A percentile compares a stretch with the other conserved stretches of the same genome.
These are phyloP conservation scores for Backusella sp. DNA, from an alignment of 192 early-diverging fungal genomes.

Conservation along the genomic window DNA sequence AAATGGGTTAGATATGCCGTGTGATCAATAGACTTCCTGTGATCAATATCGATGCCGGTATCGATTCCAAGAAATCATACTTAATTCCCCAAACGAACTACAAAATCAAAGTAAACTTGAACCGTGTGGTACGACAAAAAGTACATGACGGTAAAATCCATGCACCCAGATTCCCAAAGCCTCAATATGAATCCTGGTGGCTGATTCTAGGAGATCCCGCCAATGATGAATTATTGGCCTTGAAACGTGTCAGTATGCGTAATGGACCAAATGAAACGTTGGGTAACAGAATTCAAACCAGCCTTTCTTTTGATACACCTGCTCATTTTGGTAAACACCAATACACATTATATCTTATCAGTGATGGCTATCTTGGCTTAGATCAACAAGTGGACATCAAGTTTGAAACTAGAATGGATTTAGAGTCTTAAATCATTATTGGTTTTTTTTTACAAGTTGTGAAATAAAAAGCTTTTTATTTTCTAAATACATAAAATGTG, in stretches of 20 bases:
- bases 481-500: slow-evolving; percentile 8
- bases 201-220: slow-evolving; percentile 69
- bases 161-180: slow-evolving; percentile 85
- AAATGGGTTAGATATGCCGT: slow-evolving; percentile 37
- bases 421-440: neutral
- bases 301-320: slow-evolving; percentile 74
- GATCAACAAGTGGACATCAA: slow-evolving; percentile 88
- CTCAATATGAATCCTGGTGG: slow-evolving; percentile 96
- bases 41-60: slow-evolving; percentile 40
- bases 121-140: slow-evolving; percentile 23
- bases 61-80: slow-evolving; percentile 47
- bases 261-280: slow-evolving; percentile 45
- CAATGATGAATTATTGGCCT: slow-evolving; percentile 66
- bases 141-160: slow-evolving; percentile 61
- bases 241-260: slow-evolving; percentile 77
- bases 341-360: slow-evolving; percentile 86
- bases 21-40: slow-evolving; percentile 46
- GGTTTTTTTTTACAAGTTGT: slow-evolving; percentile 3
- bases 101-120: slow-evolving; percentile 22
- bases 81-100: slow-evolving; percentile 38
- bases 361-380: slow-evolving; percentile 89
- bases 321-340: slow-evolving; percentile 48
- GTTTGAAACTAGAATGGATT: slow-evolving; percentile 38
- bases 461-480: slow-evolving; percentile 14
- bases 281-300: slow-evolving; percentile 38